Conservation (phyloP, 306 rosid genomes). For the Glycine tomentella region DNA sequence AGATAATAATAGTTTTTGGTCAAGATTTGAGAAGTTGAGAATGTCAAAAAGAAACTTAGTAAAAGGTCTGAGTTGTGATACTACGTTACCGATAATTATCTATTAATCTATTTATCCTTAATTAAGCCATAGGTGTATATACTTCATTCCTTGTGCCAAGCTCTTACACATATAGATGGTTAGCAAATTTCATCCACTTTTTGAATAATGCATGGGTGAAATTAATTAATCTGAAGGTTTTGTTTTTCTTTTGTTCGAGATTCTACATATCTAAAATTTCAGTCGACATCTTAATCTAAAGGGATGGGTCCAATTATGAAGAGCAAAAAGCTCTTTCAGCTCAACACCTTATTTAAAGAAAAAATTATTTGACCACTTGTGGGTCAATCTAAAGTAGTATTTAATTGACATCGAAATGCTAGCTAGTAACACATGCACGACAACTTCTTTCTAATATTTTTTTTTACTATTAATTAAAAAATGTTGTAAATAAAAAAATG, state of each 20-base stretch:
- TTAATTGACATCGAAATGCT: background rate
- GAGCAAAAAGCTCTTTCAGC: background rate
- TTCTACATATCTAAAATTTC: slow-evolving; percentile 1
- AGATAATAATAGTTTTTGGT: background rate
- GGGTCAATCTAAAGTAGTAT: background rate
- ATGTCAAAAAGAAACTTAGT: too few relatives aligned
- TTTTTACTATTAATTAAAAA: too few relatives aligned
- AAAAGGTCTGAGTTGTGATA: too few relatives aligned
- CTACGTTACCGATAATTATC: too few relatives aligned
- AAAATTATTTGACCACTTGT: background rate
- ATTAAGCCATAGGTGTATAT: too few relatives aligned
- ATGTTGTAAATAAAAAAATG: too few relatives aligned
- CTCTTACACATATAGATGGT: too few relatives aligned
- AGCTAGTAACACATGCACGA: too few relatives aligned
- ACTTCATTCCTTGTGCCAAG: too few relatives aligned
- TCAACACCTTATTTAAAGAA: background rate
- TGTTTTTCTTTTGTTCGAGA: background rate
- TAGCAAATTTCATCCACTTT: background rate
- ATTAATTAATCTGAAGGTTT: background rate
- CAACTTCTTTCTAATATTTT: too few relatives aligned
- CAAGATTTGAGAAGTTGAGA: background rate
- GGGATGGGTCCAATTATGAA: slow-evolving; percentile 1
- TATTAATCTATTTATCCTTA: too few relatives aligned
- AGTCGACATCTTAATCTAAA: background rate
- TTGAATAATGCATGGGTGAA: background rate